phyloP scores from a whole-genome alignment of 805 yeast genomes.

The Pichia nakasei region DNA sequence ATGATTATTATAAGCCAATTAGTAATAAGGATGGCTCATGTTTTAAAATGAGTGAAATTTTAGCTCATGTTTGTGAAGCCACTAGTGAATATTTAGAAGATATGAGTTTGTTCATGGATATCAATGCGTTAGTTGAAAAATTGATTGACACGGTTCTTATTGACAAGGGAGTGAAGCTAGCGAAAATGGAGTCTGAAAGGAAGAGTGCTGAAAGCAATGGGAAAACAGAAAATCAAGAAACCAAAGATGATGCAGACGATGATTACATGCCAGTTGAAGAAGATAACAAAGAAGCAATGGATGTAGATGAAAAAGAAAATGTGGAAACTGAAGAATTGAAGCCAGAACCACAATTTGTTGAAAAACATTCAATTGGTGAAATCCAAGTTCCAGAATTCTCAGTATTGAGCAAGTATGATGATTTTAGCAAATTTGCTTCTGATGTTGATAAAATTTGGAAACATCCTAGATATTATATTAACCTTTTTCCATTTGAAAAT shows the following conservation, averaged over 20 bases:
- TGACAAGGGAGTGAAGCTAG: conserved; percentile 4
- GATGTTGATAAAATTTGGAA: conserved; percentile 65
- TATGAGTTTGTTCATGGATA: conserved; percentile 32
- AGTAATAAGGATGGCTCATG: conserved; percentile 12
- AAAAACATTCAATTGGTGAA: conserved; percentile 18
- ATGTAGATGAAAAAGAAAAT: conserved; percentile 6
- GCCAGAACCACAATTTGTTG: conserved; percentile 13
- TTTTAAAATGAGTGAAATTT: conserved; percentile 1
- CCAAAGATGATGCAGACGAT: background rate
- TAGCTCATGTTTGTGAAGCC: conserved; percentile 33
- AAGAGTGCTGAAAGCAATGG: background rate
- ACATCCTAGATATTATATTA: conserved; percentile 50
- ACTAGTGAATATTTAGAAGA: conserved; percentile 35
- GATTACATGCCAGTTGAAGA: background rate
- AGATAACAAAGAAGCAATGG: conserved; percentile 1
- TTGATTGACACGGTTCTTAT: conserved; percentile 10
- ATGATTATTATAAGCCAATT: conserved; percentile 27
- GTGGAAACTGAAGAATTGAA: background rate
- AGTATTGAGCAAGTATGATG: conserved; percentile 23
- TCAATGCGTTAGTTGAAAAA: conserved; percentile 15
- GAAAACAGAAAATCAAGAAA: background rate
- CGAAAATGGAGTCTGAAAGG: conserved; percentile 1
- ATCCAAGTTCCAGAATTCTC: conserved; percentile 29
- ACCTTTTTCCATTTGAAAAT: conserved; percentile 46
- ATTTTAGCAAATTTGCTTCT: conserved; percentile 25